Base-by-base conservation (phyloP, 2,329 filamentous ascomycete species). In the Neofusicoccum sp. region DNA sequence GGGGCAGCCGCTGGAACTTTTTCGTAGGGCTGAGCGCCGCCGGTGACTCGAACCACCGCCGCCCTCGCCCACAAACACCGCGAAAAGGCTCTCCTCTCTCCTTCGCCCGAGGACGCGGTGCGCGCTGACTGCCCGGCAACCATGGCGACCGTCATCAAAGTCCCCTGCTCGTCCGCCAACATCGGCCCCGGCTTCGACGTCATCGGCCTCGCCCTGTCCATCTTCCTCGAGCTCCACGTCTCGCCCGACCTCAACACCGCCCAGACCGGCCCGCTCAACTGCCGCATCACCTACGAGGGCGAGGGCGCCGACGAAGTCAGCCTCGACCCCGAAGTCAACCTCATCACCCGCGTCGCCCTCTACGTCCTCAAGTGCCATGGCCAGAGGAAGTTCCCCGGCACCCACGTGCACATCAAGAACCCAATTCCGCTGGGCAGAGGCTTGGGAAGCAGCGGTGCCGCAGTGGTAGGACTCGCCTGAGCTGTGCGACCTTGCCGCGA, bases 171-270 rank as follows among this genome's bases (percentile, higher is more conserved):
- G 63, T 97, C 93, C 64, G 93, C 93, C 79, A 98, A 98, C 81
- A 97, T 98, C 73, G 93, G 82, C 67, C 93, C 93, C 51, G 93
- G 93, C 62, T 99, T 98, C 82, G 93, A 99, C 81, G 93, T 97
- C 69, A 96, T 98, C 74, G 91, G 95, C 67, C 88, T 99, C 64
- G 93, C 93, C 7, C 84, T 99, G 67, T 96, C 92, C 66, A 87
- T 97, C 75, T 96, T 93, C 79, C 89, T 99, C 65, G 93, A 97
- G 79, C 82, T 98, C 61, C 84, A 87, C 65, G 89, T 98, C 74
- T 91, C 87, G 64, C 82, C 96, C 70, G 80, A 85, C 62, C 68
- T 71, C 56, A 76, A 74, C 57, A 71, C 78, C 44, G 86, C 85
- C 6, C 76, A 82, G 28, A 68, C 74, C 53, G 79, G 84, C 62